These are phyloP conservation scores for Phytophthora colocasiae DNA, from an alignment of 352 stramenopile species.

Conservation along the genomic window DNA sequence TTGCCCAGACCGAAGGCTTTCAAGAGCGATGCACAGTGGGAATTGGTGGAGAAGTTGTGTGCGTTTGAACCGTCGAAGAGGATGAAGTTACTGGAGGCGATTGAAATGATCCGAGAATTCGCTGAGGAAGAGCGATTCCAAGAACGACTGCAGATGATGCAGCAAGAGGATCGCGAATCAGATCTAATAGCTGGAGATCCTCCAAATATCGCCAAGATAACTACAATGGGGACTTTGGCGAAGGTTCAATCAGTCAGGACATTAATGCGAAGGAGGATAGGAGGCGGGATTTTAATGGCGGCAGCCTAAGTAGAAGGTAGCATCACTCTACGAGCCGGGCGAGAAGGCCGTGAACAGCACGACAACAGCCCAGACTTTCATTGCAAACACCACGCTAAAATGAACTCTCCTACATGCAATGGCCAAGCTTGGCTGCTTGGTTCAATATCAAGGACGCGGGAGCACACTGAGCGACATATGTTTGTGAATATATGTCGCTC, in stretches of 20 bases:
- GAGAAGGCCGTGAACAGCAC: neutral
- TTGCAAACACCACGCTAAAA: neutral
- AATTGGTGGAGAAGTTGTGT: neutral
- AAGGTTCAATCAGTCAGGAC: too few species aligned
- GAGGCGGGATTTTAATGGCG: too few species aligned
- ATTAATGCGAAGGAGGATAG: too few species aligned
- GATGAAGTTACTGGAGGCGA: neutral
- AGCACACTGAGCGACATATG: too few species aligned
- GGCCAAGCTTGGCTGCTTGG: neutral
- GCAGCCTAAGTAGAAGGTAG: too few species aligned
- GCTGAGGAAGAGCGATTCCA: neutral
- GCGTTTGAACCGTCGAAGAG: neutral
- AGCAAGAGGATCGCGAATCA: neutral
- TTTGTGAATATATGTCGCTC: too few species aligned
- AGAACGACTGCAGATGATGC: neutral
- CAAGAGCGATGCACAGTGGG: neutral
- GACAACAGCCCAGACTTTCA: neutral
- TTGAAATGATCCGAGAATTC: neutral
- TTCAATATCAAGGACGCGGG: too few species aligned
- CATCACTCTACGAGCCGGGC: neutral
- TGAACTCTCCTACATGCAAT: neutral
- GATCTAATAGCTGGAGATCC: too few species aligned
- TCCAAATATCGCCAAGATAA: too few species aligned
- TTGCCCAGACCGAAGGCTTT: neutral
- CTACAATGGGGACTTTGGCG: too few species aligned